Base-by-base conservation (phyloP, 805 yeast genomes). In the Teunomyces tritomae region DNA sequence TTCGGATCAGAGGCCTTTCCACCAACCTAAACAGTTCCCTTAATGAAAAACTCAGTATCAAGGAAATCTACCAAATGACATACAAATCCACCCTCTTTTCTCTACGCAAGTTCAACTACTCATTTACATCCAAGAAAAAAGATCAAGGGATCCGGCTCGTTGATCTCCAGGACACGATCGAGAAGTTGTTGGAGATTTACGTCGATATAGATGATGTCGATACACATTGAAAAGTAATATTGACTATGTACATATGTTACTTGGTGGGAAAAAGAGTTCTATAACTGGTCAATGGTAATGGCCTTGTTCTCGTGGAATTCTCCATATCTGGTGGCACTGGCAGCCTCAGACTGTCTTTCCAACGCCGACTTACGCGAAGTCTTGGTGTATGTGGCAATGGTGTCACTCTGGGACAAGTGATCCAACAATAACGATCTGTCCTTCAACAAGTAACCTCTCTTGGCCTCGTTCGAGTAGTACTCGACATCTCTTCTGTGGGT, bases 401-500 rank as follows among this genome's bases (percentile, higher is more conserved):
- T 43, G 43, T 51, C 44, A 51, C 62, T 59, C n/a, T 42, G 17
- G 32, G 35, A 26, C 52, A 71, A 52, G 49, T 62, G 65, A 53
- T 73, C 76, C 59, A 73, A 67, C 48, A 73, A 65, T 43, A 70
- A 52, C n/a, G 68, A 59, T 8, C 62, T 61, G 54, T 72, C 68
- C 45, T 71, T 58, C 57, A 70, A 67, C 51, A 90, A 68, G 62
- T 89, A 92, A 6, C 99, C 99, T 55, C 89, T 79, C 60, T 82
- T 82, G 32, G 74, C 82, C 2, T 78, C 77, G 62, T 82, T 78
- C 43, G 89, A 80, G 70, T 94, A 92, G 67, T 76, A 89, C 49
- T 81, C 82, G 48, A 92, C 83, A 60, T 86, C 89, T 67, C 88
- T 85, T 68, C 87, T 82, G 57, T 80, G 83, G 7, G 85, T 85